Percentiles rank a stretch among this genome's conserved stretches.
Evolutionary conservation across 345 rosid genomes (phyloP).

Genomic region (Linum tenue): DNA sequence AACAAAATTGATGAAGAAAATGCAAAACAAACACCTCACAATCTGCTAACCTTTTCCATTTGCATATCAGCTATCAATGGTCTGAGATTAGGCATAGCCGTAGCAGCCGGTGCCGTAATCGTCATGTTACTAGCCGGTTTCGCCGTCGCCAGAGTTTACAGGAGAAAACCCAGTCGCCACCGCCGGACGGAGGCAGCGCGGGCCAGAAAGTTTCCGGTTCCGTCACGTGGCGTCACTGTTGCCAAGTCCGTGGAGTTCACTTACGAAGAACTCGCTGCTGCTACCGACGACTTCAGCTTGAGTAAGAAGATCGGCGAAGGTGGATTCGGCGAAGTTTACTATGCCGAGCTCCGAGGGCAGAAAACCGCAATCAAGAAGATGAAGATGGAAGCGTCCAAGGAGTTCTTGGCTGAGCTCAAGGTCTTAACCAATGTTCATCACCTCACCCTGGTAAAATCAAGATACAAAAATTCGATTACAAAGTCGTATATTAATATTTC

Average conservation of each 20-base stretch:
- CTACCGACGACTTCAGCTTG: conserved; percentile 72
- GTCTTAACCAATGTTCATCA: conserved; percentile 91
- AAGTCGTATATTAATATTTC: no score
- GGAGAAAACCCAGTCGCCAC: conserved; percentile 35
- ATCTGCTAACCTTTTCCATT: conserved; percentile 4
- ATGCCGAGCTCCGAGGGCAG: conserved; percentile 94
- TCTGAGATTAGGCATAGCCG: conserved; percentile 50
- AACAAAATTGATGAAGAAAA: no score
- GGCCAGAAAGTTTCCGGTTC: conserved; percentile 29
- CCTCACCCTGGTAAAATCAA: conserved; percentile 65
- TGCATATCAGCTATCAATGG: conserved; percentile 52
- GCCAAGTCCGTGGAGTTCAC: conserved; percentile 83
- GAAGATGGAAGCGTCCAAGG: conserved; percentile 93
- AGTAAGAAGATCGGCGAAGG: conserved; percentile 88
- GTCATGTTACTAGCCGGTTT: conserved; percentile 33
- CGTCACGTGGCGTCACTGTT: conserved; percentile 53
- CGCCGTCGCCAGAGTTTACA: conserved; percentile 34
- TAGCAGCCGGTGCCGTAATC: conserved; percentile 33
- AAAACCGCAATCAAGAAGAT: conserved; percentile 98
- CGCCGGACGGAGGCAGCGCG: conserved; percentile 24
- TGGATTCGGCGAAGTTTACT: conserved; percentile 87
- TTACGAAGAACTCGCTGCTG: conserved; percentile 82
- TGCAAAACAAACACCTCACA: no score
- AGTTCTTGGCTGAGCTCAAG: conserved; percentile 89
- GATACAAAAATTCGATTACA: no score